Percentiles rank a stretch among this genome's conserved stretches.
Conservation (phyloP, 148 eudicot genomes). For the Rheum nobile region DNA sequence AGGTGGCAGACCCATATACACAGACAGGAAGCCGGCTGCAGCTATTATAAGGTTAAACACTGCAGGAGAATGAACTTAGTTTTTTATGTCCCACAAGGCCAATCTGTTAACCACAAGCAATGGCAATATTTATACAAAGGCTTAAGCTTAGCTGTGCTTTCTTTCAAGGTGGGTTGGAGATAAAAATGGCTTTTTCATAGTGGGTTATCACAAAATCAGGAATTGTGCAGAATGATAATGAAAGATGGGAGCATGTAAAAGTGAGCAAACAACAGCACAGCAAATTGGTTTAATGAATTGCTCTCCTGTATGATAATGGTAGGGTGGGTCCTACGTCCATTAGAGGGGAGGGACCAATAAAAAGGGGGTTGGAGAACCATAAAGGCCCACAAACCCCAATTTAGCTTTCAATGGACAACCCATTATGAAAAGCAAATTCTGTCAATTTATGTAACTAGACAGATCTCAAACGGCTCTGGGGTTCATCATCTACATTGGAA, state of each 20-base stretch:
- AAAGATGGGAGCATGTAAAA: conserved; percentile 10
- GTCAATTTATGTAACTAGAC: not conserved
- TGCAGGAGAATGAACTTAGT: not conserved
- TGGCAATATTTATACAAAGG: not conserved
- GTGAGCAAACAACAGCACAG: conserved; percentile 18
- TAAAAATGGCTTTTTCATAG: not conserved
- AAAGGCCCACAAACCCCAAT: conserved; percentile 21
- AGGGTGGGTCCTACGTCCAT: conserved; percentile 13
- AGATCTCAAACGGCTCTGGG: not conserved
- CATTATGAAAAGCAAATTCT: not conserved
- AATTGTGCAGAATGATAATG: conserved; percentile 10
- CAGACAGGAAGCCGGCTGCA: conserved; percentile 7
- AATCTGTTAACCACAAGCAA: not conserved
- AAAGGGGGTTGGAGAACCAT: conserved; percentile 19
- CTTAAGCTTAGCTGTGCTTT: not conserved
- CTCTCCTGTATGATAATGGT: not conserved
- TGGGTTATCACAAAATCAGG: conserved; percentile 4
- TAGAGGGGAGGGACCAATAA: conserved; percentile 11
- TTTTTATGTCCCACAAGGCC: not conserved
- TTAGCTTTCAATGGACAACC: conserved; percentile 5
- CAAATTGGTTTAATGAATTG: conserved; percentile 7
- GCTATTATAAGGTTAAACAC: not conserved
- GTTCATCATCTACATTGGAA: conserved; percentile 6
- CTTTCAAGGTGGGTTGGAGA: conserved; percentile 2
- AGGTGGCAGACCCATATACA: conserved; percentile 19